Base-by-base conservation (phyloP, 176 grass and related monocot genomes). In the Miscanthus lutarioriparius region DNA sequence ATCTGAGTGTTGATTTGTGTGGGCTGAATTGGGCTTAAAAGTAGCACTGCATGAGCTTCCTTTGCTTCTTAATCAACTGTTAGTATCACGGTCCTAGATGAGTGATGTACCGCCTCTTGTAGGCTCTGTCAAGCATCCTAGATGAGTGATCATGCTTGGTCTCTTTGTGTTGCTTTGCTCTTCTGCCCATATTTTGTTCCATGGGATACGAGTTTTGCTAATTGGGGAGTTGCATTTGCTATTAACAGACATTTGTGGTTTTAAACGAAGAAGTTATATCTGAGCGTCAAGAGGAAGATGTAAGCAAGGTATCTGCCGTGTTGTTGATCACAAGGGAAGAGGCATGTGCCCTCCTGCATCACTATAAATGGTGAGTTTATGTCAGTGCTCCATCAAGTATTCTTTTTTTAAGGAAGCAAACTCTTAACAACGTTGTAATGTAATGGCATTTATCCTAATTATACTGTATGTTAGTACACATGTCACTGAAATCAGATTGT, bases 331-430 rank as follows among this genome's bases (percentile, higher is more conserved):
- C 53, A 65, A 91, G 56, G 53, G 89, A 88, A 79, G 86, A 86
- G 80, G 92, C 92, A 25, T 93, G 58, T 40, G 88, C 91, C 49
- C 92, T 98, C 59, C 92, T 98, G 65, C 89, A 84, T 37, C 87
- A 98, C 72, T 95, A 86, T 16, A 90, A 88, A 74, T 98, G 95
- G 95, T 98, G 12, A 82, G 95, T 84, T 30, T 72, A 35, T 63
- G 14, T 38, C 78, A 44, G 20, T 43, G 27, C 61, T 44, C 30
- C 7, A n/a, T 53, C 25, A 72, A 76, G 17, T 38, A 25, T 35
- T 35, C 10, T 85, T 85, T 74, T 61, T 0, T 48, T 15, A 70
- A 25, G 13, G 13, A 38, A 32, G 15, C 10, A 30, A 4, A 28
- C n/a, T 40, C 56, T 49, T 66, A 27, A n/a, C 4, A 66, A 15